Evolutionary conservation across 2,329 filamentous ascomycete genomes (phyloP), one percentile per base, ranked within the genome.

Genomic region (Fusarium protoensiforme): DNA sequence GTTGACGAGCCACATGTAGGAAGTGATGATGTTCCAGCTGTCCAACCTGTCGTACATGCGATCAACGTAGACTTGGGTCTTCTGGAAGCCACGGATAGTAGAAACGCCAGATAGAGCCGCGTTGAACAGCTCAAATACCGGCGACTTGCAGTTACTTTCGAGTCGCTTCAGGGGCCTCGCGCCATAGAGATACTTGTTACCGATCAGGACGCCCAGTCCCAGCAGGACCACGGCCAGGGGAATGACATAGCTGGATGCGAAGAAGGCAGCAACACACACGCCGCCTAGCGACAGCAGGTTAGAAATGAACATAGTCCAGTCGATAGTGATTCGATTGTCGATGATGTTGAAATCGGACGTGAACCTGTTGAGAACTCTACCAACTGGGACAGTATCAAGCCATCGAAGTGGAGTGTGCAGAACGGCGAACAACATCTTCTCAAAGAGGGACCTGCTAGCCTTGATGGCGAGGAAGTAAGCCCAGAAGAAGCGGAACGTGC

Each of bases 61-160:
- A 13, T 91, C 85, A 53, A 93, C 84, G 72, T 94, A 96, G 1
- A 87, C 86, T 22, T 90, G 85, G 0, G 86, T 84, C 83, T 94
- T 94, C 72, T 90, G 90, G 74, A 93, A 96, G 0, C 92, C 92
- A 14, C 94, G 90, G 61, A 96, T 94, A 0, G 93, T 95, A 2
- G 90, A 86, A 20, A 96, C 89, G 7, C 94, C 94, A 0, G 89
- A 88, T 11, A 96, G 87, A 0, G 92, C 90, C 1, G 92, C 91
- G 13, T 91, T 92, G 76, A 96, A 95, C 70, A 94, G 91, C 79
- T 96, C 93, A 75, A 94, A 95, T 1, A 96, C 90, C 0, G 94
- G 94, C 0, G 91, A 93, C 81, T 94, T 95, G 64, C 90, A 89
- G 4, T 88, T 94, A 72, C 91, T 94, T 80, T 96, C 93, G 1